phyloP scores from a whole-genome alignment of 331 rosid species.

The Saraca asoca region DNA sequence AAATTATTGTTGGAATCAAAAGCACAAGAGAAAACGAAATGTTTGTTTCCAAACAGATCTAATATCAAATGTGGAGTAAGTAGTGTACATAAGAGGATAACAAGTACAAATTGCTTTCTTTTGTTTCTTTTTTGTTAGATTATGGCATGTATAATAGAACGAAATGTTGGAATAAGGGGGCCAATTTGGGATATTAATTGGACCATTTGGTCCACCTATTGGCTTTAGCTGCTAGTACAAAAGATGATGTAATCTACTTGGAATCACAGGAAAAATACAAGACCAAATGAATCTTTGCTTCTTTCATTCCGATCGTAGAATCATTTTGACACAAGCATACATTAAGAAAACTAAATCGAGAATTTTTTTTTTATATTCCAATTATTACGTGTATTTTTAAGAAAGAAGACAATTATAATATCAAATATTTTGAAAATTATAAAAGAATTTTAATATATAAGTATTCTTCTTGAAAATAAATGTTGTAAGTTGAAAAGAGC shows the following conservation, averaged over 20 bases:
- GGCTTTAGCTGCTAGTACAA: neutral
- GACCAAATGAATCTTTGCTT: neutral
- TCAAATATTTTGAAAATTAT: too few species aligned
- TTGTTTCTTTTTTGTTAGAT: too few species aligned
- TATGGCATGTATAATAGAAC: slow-evolving; percentile 15
- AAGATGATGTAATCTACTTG: slow-evolving; percentile 22
- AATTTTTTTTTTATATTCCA: too few species aligned
- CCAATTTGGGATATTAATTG: slow-evolving; percentile 13
- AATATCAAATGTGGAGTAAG: too few species aligned
- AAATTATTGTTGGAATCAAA: neutral
- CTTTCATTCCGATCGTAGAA: slow-evolving; percentile 19
- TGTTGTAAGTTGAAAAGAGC: too few species aligned
- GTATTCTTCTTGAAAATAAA: too few species aligned
- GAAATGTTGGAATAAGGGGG: slow-evolving; percentile 20
- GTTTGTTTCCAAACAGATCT: neutral
- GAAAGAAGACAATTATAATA: too few species aligned
- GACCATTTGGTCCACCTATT: slow-evolving; percentile 44
- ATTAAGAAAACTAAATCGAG: slow-evolving; percentile 31
- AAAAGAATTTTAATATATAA: too few species aligned
- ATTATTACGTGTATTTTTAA: too few species aligned
- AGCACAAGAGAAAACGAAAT: neutral
- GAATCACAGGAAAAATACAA: neutral
- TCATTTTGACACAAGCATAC: slow-evolving; percentile 21
- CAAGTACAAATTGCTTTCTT: too few species aligned
- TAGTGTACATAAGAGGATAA: too few species aligned